Evolutionary conservation across 306 rosid genomes (phyloP).

Genomic region (Begonia fuchsioides): DNA sequence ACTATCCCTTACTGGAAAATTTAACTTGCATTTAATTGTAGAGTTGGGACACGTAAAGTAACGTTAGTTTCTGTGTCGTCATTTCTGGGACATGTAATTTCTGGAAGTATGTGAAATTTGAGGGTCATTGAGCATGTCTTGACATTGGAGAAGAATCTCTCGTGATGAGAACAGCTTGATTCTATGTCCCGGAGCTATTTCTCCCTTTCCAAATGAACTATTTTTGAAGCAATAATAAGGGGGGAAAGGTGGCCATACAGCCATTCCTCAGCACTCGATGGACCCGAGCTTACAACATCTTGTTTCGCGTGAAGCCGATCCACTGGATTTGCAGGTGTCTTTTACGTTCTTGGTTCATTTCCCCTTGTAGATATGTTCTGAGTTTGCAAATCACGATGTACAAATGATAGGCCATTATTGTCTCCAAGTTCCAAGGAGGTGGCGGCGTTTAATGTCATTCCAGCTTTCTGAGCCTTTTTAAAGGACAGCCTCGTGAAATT

Average conservation of each 20-base stretch:
- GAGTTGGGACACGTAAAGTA: too few species aligned
- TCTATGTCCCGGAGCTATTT: too few species aligned
- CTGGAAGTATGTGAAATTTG: too few species aligned
- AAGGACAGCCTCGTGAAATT: conserved; percentile 34
- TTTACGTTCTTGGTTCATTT: conserved; percentile 1
- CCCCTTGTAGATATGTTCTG: conserved; percentile 1
- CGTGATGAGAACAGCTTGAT: too few species aligned
- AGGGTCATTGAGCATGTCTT: too few species aligned
- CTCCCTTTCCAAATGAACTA: too few species aligned
- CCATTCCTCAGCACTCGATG: conserved; percentile 67
- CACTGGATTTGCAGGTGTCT: conserved; percentile 60
- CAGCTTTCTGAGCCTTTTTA: conserved; percentile 68
- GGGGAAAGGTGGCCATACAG: conserved; percentile 95
- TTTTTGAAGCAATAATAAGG: conserved; percentile 67
- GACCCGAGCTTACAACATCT: conserved; percentile 87
- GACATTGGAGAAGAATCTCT: too few species aligned
- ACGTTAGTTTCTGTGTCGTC: too few species aligned
- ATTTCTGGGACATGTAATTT: too few species aligned
- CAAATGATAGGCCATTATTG: conserved; percentile 50
- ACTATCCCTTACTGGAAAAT: too few species aligned
- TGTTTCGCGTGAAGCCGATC: conserved; percentile 87
- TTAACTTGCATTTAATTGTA: too few species aligned
- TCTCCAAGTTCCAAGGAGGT: conserved; percentile 70
- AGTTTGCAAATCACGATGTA: conserved; percentile 12
- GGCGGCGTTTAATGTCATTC: conserved; percentile 84